Evolutionary conservation across 148 eudicot genomes (phyloP).

Genomic region (Diospyros kaki): DNA sequence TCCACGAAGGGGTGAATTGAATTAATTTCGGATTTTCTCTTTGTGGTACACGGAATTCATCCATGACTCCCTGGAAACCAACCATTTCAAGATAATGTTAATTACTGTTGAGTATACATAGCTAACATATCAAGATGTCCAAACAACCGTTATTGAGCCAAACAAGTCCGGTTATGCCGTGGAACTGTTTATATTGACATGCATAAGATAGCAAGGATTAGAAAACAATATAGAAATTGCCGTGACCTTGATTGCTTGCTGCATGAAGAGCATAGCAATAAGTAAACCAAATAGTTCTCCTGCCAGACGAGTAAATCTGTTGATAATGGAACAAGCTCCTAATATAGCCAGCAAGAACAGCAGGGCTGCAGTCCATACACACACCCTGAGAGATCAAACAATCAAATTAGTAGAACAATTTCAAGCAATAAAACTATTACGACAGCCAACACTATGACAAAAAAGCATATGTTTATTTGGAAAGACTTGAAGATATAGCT

Average conservation of each 20-base stretch:
- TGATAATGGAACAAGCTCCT: constrained; percentile 94
- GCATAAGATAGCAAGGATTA: not conserved
- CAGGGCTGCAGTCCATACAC: constrained; percentile 83
- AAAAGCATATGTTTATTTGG: not conserved
- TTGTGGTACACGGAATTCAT: constrained; percentile 68
- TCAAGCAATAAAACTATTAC: not conserved
- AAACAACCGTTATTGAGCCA: not conserved
- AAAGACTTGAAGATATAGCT: constrained; percentile 13
- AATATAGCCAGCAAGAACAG: constrained; percentile 74
- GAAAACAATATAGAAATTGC: not conserved
- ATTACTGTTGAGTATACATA: not conserved
- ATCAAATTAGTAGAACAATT: not conserved
- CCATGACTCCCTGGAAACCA: constrained; percentile 61
- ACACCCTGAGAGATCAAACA: constrained; percentile 52
- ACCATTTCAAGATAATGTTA: not conserved
- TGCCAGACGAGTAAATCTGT: constrained; percentile 83
- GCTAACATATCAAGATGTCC: not conserved
- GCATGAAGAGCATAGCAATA: constrained; percentile 95
- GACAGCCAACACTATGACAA: too few species aligned
- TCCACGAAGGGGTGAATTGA: constrained; percentile 70
- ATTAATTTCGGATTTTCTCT: constrained; percentile 42
- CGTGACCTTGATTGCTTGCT: constrained; percentile 77
- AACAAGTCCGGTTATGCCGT: not conserved
- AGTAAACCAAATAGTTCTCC: constrained; percentile 89
- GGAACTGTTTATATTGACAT: not conserved